Evolutionary conservation across 2,329 filamentous ascomycete species (phyloP).

Genomic region (Cadophora malorum): DNA sequence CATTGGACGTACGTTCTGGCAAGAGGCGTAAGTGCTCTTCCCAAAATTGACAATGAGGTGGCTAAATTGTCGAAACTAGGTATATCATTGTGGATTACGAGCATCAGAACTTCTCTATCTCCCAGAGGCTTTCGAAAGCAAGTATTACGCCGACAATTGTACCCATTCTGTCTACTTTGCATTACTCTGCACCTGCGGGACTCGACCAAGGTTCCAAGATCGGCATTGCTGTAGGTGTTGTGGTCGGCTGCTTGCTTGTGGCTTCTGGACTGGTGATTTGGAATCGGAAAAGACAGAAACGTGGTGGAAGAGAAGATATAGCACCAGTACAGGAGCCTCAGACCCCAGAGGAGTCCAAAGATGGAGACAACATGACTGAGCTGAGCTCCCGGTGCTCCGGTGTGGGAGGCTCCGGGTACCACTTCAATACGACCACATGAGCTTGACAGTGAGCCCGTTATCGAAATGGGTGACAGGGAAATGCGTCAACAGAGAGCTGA

Average conservation of each 20-base stretch:
- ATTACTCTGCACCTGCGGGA: neutral
- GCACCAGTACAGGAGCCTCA: neutral
- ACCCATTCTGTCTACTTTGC: neutral
- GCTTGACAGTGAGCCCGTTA: neutral
- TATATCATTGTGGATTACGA: conserved; percentile 21
- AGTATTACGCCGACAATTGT: neutral
- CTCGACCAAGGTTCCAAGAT: neutral
- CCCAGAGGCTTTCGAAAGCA: conserved; percentile 9
- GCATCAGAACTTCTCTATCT: conserved; percentile 19
- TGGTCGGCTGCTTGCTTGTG: neutral
- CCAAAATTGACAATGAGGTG: neutral
- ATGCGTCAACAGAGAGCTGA: neutral
- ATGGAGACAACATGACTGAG: neutral
- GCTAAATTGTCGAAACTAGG: neutral
- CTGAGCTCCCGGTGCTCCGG: neutral
- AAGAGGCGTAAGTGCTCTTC: conserved; percentile 36
- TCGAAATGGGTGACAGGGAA: neutral
- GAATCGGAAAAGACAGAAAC: neutral
- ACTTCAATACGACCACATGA: neutral
- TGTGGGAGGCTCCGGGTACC: neutral
- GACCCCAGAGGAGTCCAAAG: neutral
- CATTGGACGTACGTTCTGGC: conserved; percentile 41
- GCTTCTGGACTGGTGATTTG: neutral
- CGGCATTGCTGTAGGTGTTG: neutral
- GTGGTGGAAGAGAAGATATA: neutral